Evolutionary conservation across 495 filamentous ascomycete species (phyloP).

Genomic region (Lasiosphaeriaceae sp.): DNA sequence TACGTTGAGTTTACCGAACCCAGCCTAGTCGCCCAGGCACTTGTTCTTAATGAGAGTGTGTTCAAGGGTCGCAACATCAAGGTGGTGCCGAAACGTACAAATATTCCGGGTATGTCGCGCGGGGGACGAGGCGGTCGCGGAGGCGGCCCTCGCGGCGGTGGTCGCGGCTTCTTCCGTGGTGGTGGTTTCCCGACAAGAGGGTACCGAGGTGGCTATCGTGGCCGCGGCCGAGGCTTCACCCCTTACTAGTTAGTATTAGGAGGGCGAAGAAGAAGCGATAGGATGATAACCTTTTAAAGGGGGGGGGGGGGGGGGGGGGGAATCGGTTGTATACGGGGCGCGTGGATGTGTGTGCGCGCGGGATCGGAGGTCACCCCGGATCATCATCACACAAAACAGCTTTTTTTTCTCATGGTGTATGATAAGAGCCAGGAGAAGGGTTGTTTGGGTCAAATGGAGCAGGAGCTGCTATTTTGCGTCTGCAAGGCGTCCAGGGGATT

Average conservation of each 20-base stretch:
- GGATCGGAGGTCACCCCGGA: no score
- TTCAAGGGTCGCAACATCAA: slow-evolving; percentile 95
- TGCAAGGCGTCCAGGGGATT: slow-evolving; percentile 24
- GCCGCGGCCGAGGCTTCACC: slow-evolving; percentile 71
- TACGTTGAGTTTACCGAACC: slow-evolving; percentile 99
- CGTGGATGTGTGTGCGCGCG: no score
- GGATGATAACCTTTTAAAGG: neutral
- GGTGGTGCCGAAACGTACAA: slow-evolving; percentile 97
- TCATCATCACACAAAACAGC: no score
- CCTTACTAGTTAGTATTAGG: slow-evolving; percentile 58
- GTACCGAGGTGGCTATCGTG: slow-evolving; percentile 79
- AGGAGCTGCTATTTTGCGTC: slow-evolving; percentile 18
- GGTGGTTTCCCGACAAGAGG: slow-evolving; percentile 63
- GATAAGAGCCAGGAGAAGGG: slow-evolving; percentile 11
- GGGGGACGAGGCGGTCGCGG: slow-evolving; percentile 62
- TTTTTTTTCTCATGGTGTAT: slow-evolving; percentile 6
- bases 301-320: no score
- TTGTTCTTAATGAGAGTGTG: slow-evolving; percentile 94
- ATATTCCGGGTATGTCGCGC: slow-evolving; percentile 85
- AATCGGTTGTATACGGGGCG: no score
- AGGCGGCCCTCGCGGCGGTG: slow-evolving; percentile 52
- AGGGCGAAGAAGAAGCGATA: neutral
- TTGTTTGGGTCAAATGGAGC: slow-evolving; percentile 2
- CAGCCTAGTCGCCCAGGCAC: slow-evolving; percentile 83
- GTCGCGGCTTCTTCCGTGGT: slow-evolving; percentile 46